Evolutionary conservation across 108 stramenopile species (phyloP).

Genomic region (Cyclotella baltica): DNA sequence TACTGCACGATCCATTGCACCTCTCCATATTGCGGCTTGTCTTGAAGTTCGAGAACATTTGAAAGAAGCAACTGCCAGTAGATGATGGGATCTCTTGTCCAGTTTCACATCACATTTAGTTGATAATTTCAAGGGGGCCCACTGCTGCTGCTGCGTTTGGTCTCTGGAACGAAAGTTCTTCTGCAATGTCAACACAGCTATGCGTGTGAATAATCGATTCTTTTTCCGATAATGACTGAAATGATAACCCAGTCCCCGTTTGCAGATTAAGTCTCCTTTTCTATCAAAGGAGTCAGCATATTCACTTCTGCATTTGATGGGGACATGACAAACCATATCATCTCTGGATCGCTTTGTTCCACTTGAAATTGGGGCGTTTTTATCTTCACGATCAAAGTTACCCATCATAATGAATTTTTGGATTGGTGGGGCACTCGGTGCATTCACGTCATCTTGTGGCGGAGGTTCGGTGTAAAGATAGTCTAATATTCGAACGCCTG

Average conservation of each 20-base stretch:
- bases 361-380: background rate
- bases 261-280: conserved; percentile 7
- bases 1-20: conserved; percentile 11
- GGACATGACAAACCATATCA: background rate
- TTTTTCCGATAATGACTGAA: conserved; percentile 22
- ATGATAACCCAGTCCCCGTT: conserved; percentile 38
- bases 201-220: background rate
- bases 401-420: conserved; percentile 11
- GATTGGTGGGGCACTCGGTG: background rate
- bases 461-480: background rate
- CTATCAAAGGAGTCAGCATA: background rate
- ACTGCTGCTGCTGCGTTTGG: background rate
- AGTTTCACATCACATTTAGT: background rate
- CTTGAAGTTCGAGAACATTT: conserved; percentile 16
- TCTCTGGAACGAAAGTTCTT: background rate
- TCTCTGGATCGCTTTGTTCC: no score
- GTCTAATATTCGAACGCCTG: conserved; percentile 13
- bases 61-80: conserved; percentile 8
- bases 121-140: background rate
- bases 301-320: conserved; percentile 22
- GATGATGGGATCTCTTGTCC: background rate
- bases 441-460: background rate
- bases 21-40: conserved; percentile 23
- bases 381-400: conserved; percentile 8
- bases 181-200: conserved; percentile 23